Conservation (phyloP, 441 rosid species). For the Brassica hybrid region DNA sequence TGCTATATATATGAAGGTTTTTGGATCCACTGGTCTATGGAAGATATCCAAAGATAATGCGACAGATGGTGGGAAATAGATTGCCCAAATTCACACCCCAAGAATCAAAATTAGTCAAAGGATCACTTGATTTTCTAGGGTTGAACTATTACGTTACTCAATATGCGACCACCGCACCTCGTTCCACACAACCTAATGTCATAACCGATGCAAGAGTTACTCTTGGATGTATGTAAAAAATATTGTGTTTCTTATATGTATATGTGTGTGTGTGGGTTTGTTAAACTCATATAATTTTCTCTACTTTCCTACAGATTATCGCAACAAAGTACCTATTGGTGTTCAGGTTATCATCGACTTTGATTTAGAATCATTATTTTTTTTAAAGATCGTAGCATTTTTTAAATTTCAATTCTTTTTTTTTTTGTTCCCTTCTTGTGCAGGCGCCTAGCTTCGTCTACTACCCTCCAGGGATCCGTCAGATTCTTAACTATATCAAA, state of each 20-base stretch:
- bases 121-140: slow-evolving; percentile 36
- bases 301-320: slow-evolving; percentile 23
- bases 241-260: background rate
- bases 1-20: background rate
- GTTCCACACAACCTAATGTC: background rate
- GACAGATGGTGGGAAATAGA: background rate
- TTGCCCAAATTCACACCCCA: slow-evolving; percentile 20
- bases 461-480: slow-evolving; percentile 21
- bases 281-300: background rate
- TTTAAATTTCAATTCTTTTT: background rate
- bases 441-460: background rate
- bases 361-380: background rate
- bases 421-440: background rate
- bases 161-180: slow-evolving; percentile 21
- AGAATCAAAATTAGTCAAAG: slow-evolving; percentile 28
- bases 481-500: slow-evolving; percentile 22
- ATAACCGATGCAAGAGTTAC: background rate
- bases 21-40: too few species aligned
- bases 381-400: background rate
- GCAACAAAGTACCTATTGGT: slow-evolving; percentile 44
- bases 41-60: background rate
- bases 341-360: slow-evolving; percentile 26
- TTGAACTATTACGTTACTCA: slow-evolving; percentile 32
- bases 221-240: background rate
- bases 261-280: background rate